These are phyloP conservation scores for Chlamydomonas incerta DNA, from an alignment of 139 green algal species.

Conservation along the genomic window DNA sequence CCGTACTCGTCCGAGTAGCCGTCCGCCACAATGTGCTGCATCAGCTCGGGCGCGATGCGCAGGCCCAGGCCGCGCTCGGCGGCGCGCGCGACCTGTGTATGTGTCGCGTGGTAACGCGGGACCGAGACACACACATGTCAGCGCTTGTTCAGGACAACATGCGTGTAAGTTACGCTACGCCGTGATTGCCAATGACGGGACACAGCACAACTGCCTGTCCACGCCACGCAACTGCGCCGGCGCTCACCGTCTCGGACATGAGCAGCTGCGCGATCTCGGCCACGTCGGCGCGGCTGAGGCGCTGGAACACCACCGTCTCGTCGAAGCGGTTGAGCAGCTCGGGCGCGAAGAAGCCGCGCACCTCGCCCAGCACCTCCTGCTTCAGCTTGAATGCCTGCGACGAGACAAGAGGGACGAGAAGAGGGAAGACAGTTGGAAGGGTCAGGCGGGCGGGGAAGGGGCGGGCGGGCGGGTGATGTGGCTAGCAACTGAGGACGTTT, in stretches of 20 bases:
- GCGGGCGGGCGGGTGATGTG: background rate
- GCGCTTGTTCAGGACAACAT: too few relatives aligned
- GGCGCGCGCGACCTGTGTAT: conserved; percentile 35
- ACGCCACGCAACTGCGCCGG: too few relatives aligned
- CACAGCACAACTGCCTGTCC: too few relatives aligned
- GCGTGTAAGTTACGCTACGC: too few relatives aligned
- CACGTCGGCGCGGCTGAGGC: conserved; percentile 70
- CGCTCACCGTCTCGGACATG: conserved; percentile 70
- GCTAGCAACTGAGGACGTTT: too few relatives aligned
- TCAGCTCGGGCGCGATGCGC: conserved; percentile 48
- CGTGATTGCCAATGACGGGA: too few relatives aligned
- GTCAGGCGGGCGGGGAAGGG: background rate
- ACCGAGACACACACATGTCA: too few relatives aligned
- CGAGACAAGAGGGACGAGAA: too few relatives aligned
- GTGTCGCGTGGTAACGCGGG: too few relatives aligned
- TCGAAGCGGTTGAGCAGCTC: conserved; percentile 73
- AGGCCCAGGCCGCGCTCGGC: conserved; percentile 59
- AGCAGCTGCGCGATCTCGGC: conserved; percentile 75
- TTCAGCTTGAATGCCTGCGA: conserved; percentile 18
- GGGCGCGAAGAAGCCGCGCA: conserved; percentile 67
- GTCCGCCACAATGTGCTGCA: conserved; percentile 72
- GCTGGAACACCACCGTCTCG: conserved; percentile 86
- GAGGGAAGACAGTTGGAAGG: too few relatives aligned
- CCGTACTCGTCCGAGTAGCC: conserved; percentile 82
- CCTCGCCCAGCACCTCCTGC: conserved; percentile 39